Percentiles rank a stretch among this genome's conserved stretches.
Evolutionary conservation across 129 eudicot species (phyloP).

Genomic region (Helichrysum umbraculigerum): DNA sequence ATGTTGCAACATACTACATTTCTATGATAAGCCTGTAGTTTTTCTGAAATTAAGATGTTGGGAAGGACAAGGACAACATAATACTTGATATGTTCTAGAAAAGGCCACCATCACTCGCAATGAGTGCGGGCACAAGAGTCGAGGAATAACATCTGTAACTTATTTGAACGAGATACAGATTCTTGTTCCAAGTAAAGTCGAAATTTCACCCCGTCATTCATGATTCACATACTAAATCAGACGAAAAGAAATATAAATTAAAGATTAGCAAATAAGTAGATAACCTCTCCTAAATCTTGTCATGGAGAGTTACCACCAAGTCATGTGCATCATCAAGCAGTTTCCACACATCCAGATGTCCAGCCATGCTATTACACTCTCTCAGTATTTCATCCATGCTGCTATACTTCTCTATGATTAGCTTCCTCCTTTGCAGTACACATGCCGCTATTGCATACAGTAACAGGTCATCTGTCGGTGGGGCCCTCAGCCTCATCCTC

Average conservation of each 20-base stretch:
- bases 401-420: conserved; percentile 73
- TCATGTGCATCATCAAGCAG: conserved; percentile 89
- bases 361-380: conserved; percentile 88
- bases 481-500: conserved; percentile 61
- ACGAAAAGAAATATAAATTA: not conserved
- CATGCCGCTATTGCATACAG: conserved; percentile 78
- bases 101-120: conserved; percentile 38
- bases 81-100: conserved; percentile 20
- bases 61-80: not conserved
- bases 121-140: conserved; percentile 39
- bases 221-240: conserved; percentile 12
- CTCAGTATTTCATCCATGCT: conserved; percentile 85
- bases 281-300: conserved; percentile 49
- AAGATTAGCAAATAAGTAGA: not conserved
- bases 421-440: conserved; percentile 70
- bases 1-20: conserved; percentile 1
- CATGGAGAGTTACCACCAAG: conserved; percentile 73
- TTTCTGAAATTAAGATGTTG: conserved; percentile 1
- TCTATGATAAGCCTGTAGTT: conserved; percentile 3
- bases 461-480: conserved; percentile 77
- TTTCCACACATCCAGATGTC: conserved; percentile 82
- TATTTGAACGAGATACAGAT: conserved; percentile 24
- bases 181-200: conserved; percentile 11
- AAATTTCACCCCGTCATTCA: conserved; percentile 3
- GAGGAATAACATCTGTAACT: conserved; percentile 22